Base-by-base conservation (phyloP, 83 land plant species). In the Diphasiastrum complanatum region DNA sequence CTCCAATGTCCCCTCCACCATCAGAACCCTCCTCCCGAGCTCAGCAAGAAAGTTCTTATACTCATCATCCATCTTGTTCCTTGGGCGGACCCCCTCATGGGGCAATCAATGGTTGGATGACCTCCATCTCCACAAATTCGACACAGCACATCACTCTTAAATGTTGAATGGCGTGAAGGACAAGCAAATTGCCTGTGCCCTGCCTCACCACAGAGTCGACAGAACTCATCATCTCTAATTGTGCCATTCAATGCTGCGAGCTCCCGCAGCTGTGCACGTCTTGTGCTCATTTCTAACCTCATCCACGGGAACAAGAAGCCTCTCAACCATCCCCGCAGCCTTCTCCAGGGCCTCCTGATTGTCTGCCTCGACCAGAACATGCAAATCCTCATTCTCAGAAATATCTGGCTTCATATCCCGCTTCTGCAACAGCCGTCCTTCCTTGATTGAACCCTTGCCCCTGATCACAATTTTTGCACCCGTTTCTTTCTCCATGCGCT, bases 51-150 rank as follows among this genome's bases (percentile, higher is more conserved):
- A 85, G 38, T 79, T 85, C 47, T 85, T 80, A 56, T 85, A 85
- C 52, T 85, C 89, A 65, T 82, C 89, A 61, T 85, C 89, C 86
- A 85, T 85, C 47, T 82, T 85, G 60, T 82, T 19, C 77, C 86
- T n/a, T n/a, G n/a, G 1, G 89, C 66, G 22, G 78, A 52, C 0
- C 78, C 86, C 66, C 82, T 82, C 70, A 82, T 66, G 0, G 86
- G 89, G 59, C 89, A 85, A 64, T 85, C 89, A 54, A 82, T 85
- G 1, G 89, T 85, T 0, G 89, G 89, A 53, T 85, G 89, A 8
- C 89, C 89, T 36, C 89, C 89, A 69, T 85, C 89, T 33, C 89
- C 89, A 59, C 89, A 85, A 22, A 82, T 82, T 53, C 75, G 79
- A 61, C 89, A 85, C 26, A 56, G 55, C 10, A 85, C 89, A 63